Evolutionary conservation across 805 yeast species (phyloP).

Genomic region (Hanseniaspora osmophila): DNA sequence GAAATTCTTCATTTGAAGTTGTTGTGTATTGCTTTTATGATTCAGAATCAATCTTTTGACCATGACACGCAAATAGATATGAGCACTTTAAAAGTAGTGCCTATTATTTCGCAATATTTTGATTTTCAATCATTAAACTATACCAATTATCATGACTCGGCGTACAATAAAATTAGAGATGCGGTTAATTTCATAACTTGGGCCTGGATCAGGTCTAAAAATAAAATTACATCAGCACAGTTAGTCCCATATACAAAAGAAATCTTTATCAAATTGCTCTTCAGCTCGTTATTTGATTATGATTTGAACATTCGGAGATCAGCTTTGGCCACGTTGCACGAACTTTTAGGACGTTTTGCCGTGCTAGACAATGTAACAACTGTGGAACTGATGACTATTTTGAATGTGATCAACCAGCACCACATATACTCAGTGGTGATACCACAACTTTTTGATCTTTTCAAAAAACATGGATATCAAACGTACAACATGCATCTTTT

Average conservation of each 20-base stretch:
- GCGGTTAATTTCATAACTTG: conserved; percentile 77
- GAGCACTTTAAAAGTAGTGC: neutral
- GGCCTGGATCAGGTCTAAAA: conserved; percentile 42
- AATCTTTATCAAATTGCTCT: conserved; percentile 25
- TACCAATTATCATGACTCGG: neutral
- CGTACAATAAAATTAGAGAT: conserved; percentile 50
- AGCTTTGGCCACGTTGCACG: conserved; percentile 78
- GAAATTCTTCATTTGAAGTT: neutral
- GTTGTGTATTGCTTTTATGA: neutral
- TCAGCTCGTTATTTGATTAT: conserved; percentile 50
- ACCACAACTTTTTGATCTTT: neutral
- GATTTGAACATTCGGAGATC: conserved; percentile 70
- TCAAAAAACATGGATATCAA: neutral
- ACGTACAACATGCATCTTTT: neutral
- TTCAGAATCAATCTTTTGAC: neutral
- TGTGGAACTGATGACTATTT: conserved; percentile 6
- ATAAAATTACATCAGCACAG: too few species aligned
- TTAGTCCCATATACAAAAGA: conserved; percentile 10
- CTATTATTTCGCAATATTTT: neutral
- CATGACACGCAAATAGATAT: neutral
- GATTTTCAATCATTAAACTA: neutral
- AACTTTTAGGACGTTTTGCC: conserved; percentile 66
- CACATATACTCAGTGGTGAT: neutral
- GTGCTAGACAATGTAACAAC: conserved; percentile 19
- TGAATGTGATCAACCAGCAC: conserved; percentile 23